Conservation (phyloP, 306 rosid species). For the Prunus mongolica region DNA sequence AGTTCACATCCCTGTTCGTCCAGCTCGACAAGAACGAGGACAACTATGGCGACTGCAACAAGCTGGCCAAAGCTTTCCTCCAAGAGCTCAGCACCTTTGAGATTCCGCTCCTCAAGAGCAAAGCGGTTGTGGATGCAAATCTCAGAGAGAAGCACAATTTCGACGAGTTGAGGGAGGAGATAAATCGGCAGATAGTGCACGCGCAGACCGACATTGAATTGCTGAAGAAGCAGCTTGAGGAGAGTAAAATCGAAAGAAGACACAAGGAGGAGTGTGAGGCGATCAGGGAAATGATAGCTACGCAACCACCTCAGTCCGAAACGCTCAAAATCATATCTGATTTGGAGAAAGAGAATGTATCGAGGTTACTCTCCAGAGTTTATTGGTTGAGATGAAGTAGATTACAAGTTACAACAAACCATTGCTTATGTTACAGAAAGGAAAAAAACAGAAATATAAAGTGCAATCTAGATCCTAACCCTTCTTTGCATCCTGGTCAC, state of each 20-base stretch:
- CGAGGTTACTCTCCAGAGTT: too few relatives aligned
- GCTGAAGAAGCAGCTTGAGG: conserved; percentile 68
- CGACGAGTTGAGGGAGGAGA: conserved; percentile 74
- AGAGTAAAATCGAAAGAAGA: conserved; percentile 80
- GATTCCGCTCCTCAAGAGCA: conserved; percentile 83
- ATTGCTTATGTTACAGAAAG: too few relatives aligned
- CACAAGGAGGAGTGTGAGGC: conserved; percentile 95
- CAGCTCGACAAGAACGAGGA: conserved; percentile 62
- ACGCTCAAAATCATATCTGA: conserved; percentile 52
- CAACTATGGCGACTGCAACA: conserved; percentile 61
- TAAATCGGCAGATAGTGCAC: conserved; percentile 59
- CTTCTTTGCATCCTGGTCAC: too few relatives aligned
- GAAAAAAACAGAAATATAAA: too few relatives aligned
- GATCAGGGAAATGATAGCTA: conserved; percentile 65
- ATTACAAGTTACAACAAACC: too few relatives aligned
- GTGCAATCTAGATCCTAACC: too few relatives aligned
- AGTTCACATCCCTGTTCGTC: conserved; percentile 63
- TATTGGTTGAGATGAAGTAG: too few relatives aligned
- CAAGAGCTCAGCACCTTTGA: conserved; percentile 84
- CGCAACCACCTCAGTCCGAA: conserved; percentile 48
- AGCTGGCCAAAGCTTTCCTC: conserved; percentile 67
- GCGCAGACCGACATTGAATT: conserved; percentile 69
- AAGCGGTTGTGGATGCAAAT: conserved; percentile 75
- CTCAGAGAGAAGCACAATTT: conserved; percentile 84
- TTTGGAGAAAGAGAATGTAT: conserved; percentile 52